These are phyloP conservation scores for Fusarium keratoplasticum DNA, from an alignment of 2,329 filamentous ascomycete genomes.

Conservation along the genomic window DNA sequence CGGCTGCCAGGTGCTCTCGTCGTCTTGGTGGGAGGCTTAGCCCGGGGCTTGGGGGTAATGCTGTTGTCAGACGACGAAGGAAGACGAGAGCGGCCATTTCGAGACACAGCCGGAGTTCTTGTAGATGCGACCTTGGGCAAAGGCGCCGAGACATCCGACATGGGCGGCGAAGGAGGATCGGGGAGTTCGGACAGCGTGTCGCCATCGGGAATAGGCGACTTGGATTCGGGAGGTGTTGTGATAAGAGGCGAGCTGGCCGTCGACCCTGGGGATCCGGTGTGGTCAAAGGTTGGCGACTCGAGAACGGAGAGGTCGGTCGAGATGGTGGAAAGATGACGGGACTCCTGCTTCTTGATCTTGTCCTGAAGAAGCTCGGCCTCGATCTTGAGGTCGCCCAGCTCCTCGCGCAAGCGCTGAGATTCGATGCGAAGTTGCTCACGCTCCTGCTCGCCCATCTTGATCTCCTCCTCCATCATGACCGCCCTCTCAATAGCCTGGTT, in stretches of 20 bases:
- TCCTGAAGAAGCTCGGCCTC: constrained; percentile 95
- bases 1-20: constrained; percentile 54
- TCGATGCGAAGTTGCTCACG: constrained; percentile 91
- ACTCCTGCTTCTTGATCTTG: constrained; percentile 82
- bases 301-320: constrained; percentile 72
- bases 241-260: constrained; percentile 92
- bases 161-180: constrained; percentile 92
- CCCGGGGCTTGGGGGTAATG: constrained; percentile 68
- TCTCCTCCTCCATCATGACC: constrained; percentile 95
- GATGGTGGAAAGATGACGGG: constrained; percentile 68
- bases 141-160: constrained; percentile 84
- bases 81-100: constrained; percentile 55
- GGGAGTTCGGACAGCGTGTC: constrained; percentile 72
- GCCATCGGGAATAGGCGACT: constrained; percentile 69
- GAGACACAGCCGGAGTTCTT: constrained; percentile 45
- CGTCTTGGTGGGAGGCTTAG: constrained; percentile 55
- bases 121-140: constrained; percentile 61
- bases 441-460: constrained; percentile 91
- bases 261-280: constrained; percentile 79
- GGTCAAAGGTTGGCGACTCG: constrained; percentile 79
- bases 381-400: constrained; percentile 92
- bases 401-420: constrained; percentile 87
- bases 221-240: constrained; percentile 82
- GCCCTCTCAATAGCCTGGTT: constrained; percentile 92
- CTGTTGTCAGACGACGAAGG: constrained; percentile 66